phyloP scores from a whole-genome alignment of 2,329 filamentous ascomycete species.

The Fusarium udum region DNA sequence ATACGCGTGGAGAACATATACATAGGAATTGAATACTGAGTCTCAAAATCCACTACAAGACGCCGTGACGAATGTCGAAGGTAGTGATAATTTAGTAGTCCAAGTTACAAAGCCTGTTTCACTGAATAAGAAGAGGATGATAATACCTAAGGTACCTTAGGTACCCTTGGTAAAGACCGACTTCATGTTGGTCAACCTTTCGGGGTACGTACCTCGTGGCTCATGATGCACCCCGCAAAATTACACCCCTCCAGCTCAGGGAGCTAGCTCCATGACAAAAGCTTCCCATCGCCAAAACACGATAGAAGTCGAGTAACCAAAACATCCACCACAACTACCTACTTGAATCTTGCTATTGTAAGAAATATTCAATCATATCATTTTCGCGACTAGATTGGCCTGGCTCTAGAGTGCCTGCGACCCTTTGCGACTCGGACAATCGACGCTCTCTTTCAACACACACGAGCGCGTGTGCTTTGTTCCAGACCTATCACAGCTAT shows the following conservation, averaged over 20 bases:
- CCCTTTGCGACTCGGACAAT: not conserved
- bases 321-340: not conserved
- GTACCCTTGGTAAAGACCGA: not conserved
- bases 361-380: not conserved
- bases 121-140: not conserved
- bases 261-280: slow-evolving; percentile 31
- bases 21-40: not conserved
- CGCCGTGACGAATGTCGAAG: not conserved
- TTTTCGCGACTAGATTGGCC: not conserved
- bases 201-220: slow-evolving; percentile 2
- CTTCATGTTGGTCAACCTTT: not conserved
- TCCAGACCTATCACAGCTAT: not conserved
- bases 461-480: slow-evolving; percentile 6
- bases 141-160: too few relatives aligned
- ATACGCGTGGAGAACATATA: not conserved
- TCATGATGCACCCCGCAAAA: slow-evolving; percentile 31
- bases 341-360: not conserved
- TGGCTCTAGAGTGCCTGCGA: not conserved
- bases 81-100: not conserved
- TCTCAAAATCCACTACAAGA: not conserved
- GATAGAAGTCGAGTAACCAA: not conserved
- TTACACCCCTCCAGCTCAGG: slow-evolving; percentile 36
- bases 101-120: not conserved
- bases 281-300: slow-evolving; percentile 25
- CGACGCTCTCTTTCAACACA: not conserved